Percentiles rank a stretch among this genome's conserved stretches.
Conservation (phyloP, 2,329 filamentous ascomycete genomes). For the Fusarium sp. region DNA sequence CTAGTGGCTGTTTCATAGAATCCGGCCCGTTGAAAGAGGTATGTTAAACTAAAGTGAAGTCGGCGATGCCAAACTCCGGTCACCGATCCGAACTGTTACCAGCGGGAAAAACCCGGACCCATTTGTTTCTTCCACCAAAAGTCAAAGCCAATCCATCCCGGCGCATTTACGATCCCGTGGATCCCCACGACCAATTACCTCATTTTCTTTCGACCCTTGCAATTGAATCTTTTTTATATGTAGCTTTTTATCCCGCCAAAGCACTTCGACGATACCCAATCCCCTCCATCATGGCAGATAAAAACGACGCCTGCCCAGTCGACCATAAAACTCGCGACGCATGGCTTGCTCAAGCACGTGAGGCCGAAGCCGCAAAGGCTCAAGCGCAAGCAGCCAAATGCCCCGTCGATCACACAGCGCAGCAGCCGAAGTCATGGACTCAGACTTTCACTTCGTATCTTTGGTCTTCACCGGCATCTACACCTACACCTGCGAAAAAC, state of each 20-base stretch:
- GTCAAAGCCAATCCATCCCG: constrained; percentile 39
- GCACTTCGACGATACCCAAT: neutral
- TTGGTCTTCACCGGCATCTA: constrained; percentile 52
- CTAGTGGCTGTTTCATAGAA: no score
- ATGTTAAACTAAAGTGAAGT: constrained; percentile 10
- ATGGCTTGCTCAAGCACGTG: constrained; percentile 80
- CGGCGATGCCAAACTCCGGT: constrained; percentile 6
- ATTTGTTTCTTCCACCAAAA: constrained; percentile 34
- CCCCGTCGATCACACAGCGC: constrained; percentile 52
- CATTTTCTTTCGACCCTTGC: constrained; percentile 24
- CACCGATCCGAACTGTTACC: neutral
- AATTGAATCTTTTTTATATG: neutral
- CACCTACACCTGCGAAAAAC: constrained; percentile 21
- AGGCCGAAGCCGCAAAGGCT: constrained; percentile 58
- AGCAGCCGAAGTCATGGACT: constrained; percentile 57
- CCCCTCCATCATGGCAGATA: constrained; percentile 47
- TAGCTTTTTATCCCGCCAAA: neutral
- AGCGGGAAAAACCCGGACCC: constrained; percentile 42
- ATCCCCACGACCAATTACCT: constrained; percentile 34
- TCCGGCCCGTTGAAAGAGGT: no score
- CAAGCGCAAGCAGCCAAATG: constrained; percentile 48
- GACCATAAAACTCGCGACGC: constrained; percentile 89
- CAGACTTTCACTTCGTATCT: constrained; percentile 58
- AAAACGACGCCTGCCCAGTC: constrained; percentile 76
- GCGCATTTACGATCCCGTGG: constrained; percentile 41